Evolutionary conservation across 805 yeast genomes (phyloP).

Genomic region (Ogataea glucozyma): DNA sequence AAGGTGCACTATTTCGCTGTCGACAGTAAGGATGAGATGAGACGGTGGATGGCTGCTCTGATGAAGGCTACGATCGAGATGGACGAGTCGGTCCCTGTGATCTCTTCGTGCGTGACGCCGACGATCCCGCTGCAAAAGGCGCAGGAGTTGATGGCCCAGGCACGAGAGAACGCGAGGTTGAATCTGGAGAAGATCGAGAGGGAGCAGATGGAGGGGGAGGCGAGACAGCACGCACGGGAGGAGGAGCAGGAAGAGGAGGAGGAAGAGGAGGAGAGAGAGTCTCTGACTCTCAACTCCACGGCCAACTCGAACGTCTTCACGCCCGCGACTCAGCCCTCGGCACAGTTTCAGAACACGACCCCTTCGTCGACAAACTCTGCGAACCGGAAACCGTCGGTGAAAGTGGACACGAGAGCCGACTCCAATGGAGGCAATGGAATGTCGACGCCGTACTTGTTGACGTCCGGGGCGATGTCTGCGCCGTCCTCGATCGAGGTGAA

Average conservation of each 20-base stretch:
- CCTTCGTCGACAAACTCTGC: constrained; percentile 31
- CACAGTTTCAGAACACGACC: constrained; percentile 27
- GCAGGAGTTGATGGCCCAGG: constrained; percentile 79
- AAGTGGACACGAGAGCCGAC: constrained; percentile 38
- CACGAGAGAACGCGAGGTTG: constrained; percentile 68
- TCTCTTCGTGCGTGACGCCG: constrained; percentile 93
- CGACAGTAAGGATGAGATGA: constrained; percentile 86
- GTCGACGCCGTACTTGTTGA: constrained; percentile 67
- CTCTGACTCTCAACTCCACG: constrained; percentile 17
- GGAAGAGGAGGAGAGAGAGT: constrained; percentile 24
- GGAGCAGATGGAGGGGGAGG: too few species aligned
- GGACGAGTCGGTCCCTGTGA: constrained; percentile 89
- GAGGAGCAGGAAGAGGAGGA: constrained; percentile 15
- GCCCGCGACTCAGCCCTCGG: constrained; percentile 23
- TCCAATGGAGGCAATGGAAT: constrained; percentile 45
- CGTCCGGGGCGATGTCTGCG: constrained; percentile 62
- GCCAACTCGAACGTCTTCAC: constrained; percentile 23
- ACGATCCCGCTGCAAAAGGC: constrained; percentile 87
- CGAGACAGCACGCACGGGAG: too few species aligned
- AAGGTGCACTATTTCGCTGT: constrained; percentile 96
- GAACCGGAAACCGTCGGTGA: constrained; percentile 31
- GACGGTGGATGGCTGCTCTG: constrained; percentile 91
- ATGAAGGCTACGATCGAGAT: constrained; percentile 96
- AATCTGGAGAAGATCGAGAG: constrained; percentile 51
- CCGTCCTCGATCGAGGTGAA: constrained; percentile 24